These are phyloP conservation scores for Pythium aquatile DNA, from an alignment of 352 stramenopile species.

Conservation along the genomic window DNA sequence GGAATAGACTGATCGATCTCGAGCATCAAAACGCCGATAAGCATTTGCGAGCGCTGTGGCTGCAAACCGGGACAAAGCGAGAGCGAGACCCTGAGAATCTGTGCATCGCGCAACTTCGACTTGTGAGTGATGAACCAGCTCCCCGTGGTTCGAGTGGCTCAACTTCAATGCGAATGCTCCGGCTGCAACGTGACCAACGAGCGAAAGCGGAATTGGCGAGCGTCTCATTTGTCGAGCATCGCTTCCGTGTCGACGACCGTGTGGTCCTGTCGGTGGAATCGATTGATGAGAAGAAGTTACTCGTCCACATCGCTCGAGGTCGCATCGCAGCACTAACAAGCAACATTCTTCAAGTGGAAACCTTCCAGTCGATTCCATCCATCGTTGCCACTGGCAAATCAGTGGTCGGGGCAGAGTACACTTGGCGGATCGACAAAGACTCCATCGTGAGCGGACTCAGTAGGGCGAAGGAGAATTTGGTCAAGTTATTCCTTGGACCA, in stretches of 20 bases:
- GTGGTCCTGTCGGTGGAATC: conserved; percentile 76
- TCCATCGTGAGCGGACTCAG: conserved; percentile 59
- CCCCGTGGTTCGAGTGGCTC: conserved; percentile 23
- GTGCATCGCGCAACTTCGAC: conserved; percentile 52
- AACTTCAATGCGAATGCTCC: conserved; percentile 37
- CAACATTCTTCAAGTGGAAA: conserved; percentile 46
- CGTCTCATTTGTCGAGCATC: conserved; percentile 48
- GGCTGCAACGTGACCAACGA: conserved; percentile 52
- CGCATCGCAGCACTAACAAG: conserved; percentile 49
- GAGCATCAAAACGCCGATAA: conserved; percentile 76
- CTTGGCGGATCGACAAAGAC: conserved; percentile 80
- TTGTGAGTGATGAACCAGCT: conserved; percentile 45
- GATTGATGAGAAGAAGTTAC: conserved; percentile 53
- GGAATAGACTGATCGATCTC: conserved; percentile 69
- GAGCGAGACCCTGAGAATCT: conserved; percentile 52
- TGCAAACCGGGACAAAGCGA: conserved; percentile 56
- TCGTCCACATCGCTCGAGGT: conserved; percentile 64
- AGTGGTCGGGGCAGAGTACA: conserved; percentile 55
- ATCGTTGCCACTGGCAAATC: conserved; percentile 59
- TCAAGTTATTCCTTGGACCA: conserved; percentile 62
- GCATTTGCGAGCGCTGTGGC: conserved; percentile 65
- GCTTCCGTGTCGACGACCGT: conserved; percentile 67
- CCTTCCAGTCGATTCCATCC: conserved; percentile 55
- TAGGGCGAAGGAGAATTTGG: conserved; percentile 77
- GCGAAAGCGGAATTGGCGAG: conserved; percentile 15